These are phyloP conservation scores for Aspergillus piperis DNA, from an alignment of 2,329 filamentous ascomycete species.

Conservation along the genomic window DNA sequence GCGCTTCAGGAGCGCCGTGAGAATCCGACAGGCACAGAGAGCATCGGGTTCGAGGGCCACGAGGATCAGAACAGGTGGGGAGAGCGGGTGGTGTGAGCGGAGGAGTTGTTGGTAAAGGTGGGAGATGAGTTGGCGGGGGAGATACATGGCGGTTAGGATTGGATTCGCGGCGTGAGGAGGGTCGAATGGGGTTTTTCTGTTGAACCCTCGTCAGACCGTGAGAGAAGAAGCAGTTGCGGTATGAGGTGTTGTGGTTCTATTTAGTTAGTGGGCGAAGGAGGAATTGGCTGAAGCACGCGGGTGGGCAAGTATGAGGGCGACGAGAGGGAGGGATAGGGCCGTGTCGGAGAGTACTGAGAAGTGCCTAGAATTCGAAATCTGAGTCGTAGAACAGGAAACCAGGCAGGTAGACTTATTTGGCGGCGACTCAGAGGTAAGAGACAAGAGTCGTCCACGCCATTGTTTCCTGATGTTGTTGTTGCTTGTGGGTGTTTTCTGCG, in stretches of 20 bases:
- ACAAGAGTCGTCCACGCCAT: neutral
- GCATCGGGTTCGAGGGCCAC: conserved; percentile 94
- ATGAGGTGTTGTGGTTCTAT: neutral
- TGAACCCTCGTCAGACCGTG: neutral
- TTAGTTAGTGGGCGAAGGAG: neutral
- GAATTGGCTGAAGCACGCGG: neutral
- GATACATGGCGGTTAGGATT: conserved; percentile 69
- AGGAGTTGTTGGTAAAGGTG: conserved; percentile 90
- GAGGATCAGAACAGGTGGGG: conserved; percentile 85
- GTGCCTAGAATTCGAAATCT: too few relatives aligned
- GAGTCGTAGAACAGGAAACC: too few relatives aligned
- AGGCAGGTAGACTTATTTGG: too few relatives aligned
- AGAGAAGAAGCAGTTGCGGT: neutral
- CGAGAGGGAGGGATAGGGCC: neutral
- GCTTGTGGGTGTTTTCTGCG: neutral
- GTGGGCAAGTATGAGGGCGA: neutral
- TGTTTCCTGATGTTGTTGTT: neutral
- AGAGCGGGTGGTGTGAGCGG: conserved; percentile 81
- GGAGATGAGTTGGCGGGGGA: conserved; percentile 83
- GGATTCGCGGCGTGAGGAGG: conserved; percentile 9
- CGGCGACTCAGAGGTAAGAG: neutral
- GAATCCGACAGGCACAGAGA: conserved; percentile 90
- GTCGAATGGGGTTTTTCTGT: neutral
- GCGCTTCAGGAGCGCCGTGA: conserved; percentile 89
- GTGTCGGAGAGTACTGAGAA: neutral